Evolutionary conservation across 805 yeast genomes (phyloP), one percentile per base, ranked within the genome.

Genomic region (Lipomyces sp.): DNA sequence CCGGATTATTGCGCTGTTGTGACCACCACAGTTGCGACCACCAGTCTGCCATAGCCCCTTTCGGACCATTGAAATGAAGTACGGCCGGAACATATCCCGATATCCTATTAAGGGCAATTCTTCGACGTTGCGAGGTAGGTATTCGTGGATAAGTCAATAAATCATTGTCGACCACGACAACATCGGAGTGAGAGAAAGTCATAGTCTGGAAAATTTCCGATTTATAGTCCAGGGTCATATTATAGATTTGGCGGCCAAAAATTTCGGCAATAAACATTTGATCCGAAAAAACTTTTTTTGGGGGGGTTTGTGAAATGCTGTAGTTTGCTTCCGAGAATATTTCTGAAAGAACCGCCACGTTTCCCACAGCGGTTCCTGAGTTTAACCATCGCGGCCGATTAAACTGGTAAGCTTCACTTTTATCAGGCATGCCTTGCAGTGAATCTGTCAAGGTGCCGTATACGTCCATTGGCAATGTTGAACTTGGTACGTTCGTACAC

Each of bases 11-110:
- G 4, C 60, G 18, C 53, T 55, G 58, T 33, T 18, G 24, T 13
- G 53, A 62, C 67, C 69, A 66, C 71, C 70, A 68, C 69, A 68
- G 62, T 50, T 63, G 57, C 5, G 67, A 61, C 71, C 71, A 68
- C 69, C 69, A 68, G 4, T 33, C 50, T 57, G 63, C 67, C 70
- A 68, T 66, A 24, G 64, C 64, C 56, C 57, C 65, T 33, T 68
- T 68, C n/a, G 69, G 70, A 8, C 71, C 71, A 55, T 68, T 68
- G 62, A 68, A 68, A 54, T 68, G 71, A 15, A 68, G 54, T 30
- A 68, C 51, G 3, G 70, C 48, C 29, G 69, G 67, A 4, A 68
- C 32, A 8, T 59, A 32, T 56, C 64, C 63, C 8, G 70, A 65
- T 59, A 68, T 51, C n/a, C 58, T 62, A 59, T 68, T 68, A 63